These are phyloP conservation scores for Pilasporangium apinafurcum DNA, from an alignment of 352 stramenopile genomes.

Conservation along the genomic window DNA sequence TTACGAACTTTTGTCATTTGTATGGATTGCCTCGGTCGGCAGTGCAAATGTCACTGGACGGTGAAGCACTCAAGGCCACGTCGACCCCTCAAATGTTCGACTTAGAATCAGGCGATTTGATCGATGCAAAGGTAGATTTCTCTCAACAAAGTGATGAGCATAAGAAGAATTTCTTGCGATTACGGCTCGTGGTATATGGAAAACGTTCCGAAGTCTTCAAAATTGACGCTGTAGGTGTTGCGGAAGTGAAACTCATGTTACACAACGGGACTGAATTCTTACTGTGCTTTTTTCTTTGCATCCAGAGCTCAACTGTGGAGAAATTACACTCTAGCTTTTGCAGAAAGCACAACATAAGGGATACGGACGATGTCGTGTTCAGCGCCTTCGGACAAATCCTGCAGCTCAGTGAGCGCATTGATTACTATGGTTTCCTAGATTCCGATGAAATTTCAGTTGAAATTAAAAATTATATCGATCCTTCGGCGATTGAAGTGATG, in stretches of 20 bases:
- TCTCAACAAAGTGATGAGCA: constrained; percentile 28
- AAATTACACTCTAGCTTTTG: constrained; percentile 66
- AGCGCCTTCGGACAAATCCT: constrained; percentile 34
- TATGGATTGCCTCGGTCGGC: constrained; percentile 50
- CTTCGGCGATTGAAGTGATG: constrained; percentile 26
- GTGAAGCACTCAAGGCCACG: constrained; percentile 18
- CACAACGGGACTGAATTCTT: too few species aligned
- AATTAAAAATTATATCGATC: constrained; percentile 26
- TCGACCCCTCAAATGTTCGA: constrained; percentile 26
- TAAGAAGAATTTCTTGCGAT: constrained; percentile 52
- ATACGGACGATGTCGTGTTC: constrained; percentile 44
- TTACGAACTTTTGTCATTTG: constrained; percentile 55
- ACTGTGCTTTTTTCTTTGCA: neutral
- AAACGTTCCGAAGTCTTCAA: constrained; percentile 55
- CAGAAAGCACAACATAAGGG: constrained; percentile 42
- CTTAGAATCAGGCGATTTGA: constrained; percentile 51
- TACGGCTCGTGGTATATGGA: constrained; percentile 46
- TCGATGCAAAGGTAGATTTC: constrained; percentile 75
- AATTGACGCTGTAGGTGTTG: constrained; percentile 49
- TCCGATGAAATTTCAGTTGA: constrained; percentile 59
- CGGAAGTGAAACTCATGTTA: too few species aligned
- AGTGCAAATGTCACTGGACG: constrained; percentile 59
- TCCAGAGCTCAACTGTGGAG: constrained; percentile 36
- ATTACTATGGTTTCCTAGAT: constrained; percentile 43
- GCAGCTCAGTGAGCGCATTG: constrained; percentile 31